Evolutionary conservation across 164 flowering plant genomes (phyloP), one percentile per base, ranked within the genome.

Genomic region (Berberis thunbergii): DNA sequence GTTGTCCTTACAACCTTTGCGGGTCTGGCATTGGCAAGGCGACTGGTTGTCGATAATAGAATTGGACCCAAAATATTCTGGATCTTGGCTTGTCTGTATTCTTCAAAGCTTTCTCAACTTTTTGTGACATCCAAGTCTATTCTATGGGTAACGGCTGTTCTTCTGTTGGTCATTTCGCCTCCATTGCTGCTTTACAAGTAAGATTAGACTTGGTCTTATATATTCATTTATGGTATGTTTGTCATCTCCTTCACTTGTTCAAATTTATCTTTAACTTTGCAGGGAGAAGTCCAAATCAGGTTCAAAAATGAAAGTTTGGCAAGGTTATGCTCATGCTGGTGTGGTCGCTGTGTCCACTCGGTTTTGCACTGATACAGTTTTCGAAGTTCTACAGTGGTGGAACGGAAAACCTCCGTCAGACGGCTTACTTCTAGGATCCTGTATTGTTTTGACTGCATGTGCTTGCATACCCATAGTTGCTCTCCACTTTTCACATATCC

Each of bases 341-440:
- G 86, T 91, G 58, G 86, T 94, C 76, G 85, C 89, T 63, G 59
- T 94, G 54, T 80, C 97, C 7, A 89, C 91, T 43, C 91, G 96
- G 97, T 77, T 94, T 73, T 94, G 86, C 67, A 87, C 96, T 57
- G 97, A 89, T 76, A 81, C 99, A 40, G 83, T 94, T 64, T 91
- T 91, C 77, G 99, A 94, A 77, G 96, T 91, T 68, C 86, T 94
- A 45, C 96, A 89, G 61, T 91, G 97, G 97, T 91, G 96, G 97
- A 63, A 83, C 73, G 99, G 99, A 42, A 87, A 89, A 75, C 69
- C 93, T 64, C 97, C 99, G 62, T 85, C 99, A 67, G 91, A 91
- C 77, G 87, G 96, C 63, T 76, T 91, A 59, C 89, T 94, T 67
- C 64, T 94, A 72, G 99, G 99, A 56, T 86, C 72, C 70, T 89